phyloP scores from a whole-genome alignment of 257 asterid species.

The Ilex asprella region DNA sequence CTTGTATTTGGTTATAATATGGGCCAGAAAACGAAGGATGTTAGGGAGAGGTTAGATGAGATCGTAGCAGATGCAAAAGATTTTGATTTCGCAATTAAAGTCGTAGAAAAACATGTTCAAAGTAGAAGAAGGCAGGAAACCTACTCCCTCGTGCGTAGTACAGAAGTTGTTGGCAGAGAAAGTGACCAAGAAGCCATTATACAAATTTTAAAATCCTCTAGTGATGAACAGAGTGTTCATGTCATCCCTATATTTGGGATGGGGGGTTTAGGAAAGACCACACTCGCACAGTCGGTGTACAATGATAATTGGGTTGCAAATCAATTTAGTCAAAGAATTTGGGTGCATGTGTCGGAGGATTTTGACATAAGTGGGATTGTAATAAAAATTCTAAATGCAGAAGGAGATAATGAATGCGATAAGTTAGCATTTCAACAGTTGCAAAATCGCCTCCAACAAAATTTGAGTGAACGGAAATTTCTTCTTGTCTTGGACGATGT shows the following conservation, averaged over 20 bases:
- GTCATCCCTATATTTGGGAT: slow-evolving; percentile 19
- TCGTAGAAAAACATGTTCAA: not conserved
- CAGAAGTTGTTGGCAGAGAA: slow-evolving; percentile 20
- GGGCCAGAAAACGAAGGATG: not conserved
- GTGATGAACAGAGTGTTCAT: slow-evolving; percentile 6
- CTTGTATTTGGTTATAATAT: not conserved
- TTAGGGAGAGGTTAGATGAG: not conserved
- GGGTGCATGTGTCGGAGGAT: slow-evolving; percentile 15
- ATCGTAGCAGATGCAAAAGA: not conserved
- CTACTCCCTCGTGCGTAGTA: not conserved
- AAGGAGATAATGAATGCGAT: not conserved
- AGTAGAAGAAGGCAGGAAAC: no score
- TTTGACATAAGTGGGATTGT: slow-evolving; percentile 5
- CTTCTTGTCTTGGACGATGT: slow-evolving; percentile 18
- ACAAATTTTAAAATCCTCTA: not conserved
- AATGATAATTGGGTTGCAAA: slow-evolving; percentile 11
- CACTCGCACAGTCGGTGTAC: slow-evolving; percentile 13
- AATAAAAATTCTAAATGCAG: not conserved
- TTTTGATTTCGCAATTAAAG: not conserved
- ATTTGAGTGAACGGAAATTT: slow-evolving; percentile 9
- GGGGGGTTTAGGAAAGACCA: not conserved
- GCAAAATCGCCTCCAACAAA: slow-evolving; percentile 3
- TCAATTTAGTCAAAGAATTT: slow-evolving; percentile 10
- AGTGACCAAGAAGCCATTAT: slow-evolving; percentile 9
- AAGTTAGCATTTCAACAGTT: slow-evolving; percentile 3